phyloP scores from a whole-genome alignment of 2,329 filamentous ascomycete species.

The Fusarium longipes region DNA sequence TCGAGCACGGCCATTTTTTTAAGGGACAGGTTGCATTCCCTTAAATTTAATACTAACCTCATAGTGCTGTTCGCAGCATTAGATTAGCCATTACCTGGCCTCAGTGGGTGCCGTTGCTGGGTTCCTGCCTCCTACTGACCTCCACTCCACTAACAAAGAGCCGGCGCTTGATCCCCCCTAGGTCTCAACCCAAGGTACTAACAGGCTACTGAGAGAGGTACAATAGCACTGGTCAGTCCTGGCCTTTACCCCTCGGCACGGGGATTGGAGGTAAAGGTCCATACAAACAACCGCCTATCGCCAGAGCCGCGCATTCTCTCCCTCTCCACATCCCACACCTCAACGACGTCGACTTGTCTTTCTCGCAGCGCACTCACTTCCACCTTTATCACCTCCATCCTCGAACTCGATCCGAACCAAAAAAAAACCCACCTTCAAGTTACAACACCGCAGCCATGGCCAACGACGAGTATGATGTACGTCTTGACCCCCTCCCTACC shows the following conservation, averaged over 20 bases:
- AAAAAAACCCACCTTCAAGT: constrained; percentile 29
- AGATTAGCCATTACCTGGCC: constrained; percentile 28
- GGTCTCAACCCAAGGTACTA: no score
- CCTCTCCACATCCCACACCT: constrained; percentile 50
- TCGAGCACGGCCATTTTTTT: constrained; percentile 33
- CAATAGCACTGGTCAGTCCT: constrained; percentile 23
- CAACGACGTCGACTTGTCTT: constrained; percentile 45
- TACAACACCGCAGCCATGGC: constrained; percentile 75
- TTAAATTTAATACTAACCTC: constrained; percentile 32
- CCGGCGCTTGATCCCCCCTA: constrained; percentile 26
- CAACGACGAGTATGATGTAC: constrained; percentile 99
- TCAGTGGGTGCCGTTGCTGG: constrained; percentile 29
- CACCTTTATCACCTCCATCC: constrained; percentile 31
- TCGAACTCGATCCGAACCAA: constrained; percentile 25
- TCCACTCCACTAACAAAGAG: constrained; percentile 25
- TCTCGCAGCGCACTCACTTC: constrained; percentile 42
- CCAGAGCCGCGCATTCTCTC: constrained; percentile 50
- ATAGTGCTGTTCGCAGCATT: constrained; percentile 23
- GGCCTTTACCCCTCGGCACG: constrained; percentile 46
- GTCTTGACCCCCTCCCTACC: constrained; percentile 51
- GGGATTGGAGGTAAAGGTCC: constrained; percentile 36
- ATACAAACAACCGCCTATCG: constrained; percentile 47
- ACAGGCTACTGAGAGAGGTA: not conserved
- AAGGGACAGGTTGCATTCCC: constrained; percentile 47
- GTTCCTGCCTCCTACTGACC: constrained; percentile 10